Percentiles rank a stretch among this genome's conserved stretches.
Evolutionary conservation across 768 basidiomycete genomes (phyloP).

Genomic region (Filobasidium floriforme): DNA sequence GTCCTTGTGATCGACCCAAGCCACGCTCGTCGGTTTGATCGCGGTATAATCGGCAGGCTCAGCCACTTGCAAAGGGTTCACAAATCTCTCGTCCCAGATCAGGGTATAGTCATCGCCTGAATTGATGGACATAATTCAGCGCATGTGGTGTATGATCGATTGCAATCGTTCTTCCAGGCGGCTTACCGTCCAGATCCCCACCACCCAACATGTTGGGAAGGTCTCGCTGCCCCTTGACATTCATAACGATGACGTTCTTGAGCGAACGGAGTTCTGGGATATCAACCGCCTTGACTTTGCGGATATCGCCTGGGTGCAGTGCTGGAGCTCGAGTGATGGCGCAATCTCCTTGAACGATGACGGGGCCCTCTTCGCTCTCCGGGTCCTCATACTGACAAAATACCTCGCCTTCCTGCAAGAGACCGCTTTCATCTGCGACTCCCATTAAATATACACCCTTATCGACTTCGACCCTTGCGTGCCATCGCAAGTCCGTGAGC

Average conservation of each 20-base stretch:
- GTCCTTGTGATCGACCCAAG: slow-evolving; percentile 19
- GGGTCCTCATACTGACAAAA: slow-evolving; percentile 26
- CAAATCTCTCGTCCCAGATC: slow-evolving; percentile 26
- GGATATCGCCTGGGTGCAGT: slow-evolving; percentile 29
- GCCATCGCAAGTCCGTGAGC: slow-evolving; percentile 26
- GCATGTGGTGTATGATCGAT: not conserved
- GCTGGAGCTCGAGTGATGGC: slow-evolving; percentile 26
- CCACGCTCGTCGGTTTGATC: slow-evolving; percentile 19
- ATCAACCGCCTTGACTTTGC: slow-evolving; percentile 24
- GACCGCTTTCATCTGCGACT: slow-evolving; percentile 23
- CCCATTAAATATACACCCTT: slow-evolving; percentile 28
- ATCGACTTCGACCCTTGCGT: slow-evolving; percentile 25
- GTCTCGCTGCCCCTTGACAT: slow-evolving; percentile 20
- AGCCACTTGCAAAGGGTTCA: slow-evolving; percentile 9
- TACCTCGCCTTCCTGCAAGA: slow-evolving; percentile 21
- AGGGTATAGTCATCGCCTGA: slow-evolving; percentile 27
- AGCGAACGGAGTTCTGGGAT: slow-evolving; percentile 21
- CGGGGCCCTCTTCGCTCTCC: slow-evolving; percentile 15
- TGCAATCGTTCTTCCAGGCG: not conserved
- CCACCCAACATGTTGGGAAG: slow-evolving; percentile 29
- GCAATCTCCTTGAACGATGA: slow-evolving; percentile 17
- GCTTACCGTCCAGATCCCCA: slow-evolving; percentile 27
- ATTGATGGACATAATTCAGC: not conserved
- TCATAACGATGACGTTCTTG: slow-evolving; percentile 28
- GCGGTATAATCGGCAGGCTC: slow-evolving; percentile 26